phyloP scores from a whole-genome alignment of 371 early-diverging fungal species.

The Saksenaea vasiformis region DNA sequence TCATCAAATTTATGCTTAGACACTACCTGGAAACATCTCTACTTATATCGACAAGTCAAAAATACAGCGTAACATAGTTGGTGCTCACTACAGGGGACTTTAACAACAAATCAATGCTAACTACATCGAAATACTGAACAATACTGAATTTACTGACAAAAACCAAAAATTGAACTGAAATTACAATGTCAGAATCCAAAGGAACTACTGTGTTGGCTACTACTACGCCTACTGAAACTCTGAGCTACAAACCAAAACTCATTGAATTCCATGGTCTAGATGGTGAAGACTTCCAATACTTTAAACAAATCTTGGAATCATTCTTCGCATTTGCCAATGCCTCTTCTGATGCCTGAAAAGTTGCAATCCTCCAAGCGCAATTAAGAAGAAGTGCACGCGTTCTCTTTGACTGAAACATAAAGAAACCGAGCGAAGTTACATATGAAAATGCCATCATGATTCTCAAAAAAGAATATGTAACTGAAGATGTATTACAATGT shows the following conservation, averaged over 20 bases:
- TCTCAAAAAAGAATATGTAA: constrained; percentile 8
- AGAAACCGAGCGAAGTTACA: background rate
- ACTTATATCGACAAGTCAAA: too few relatives aligned
- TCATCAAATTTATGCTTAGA: too few relatives aligned
- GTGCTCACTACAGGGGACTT: too few relatives aligned
- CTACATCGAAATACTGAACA: too few relatives aligned
- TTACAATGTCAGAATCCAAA: too few relatives aligned
- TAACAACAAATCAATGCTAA: too few relatives aligned
- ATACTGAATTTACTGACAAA: too few relatives aligned
- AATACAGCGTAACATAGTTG: too few relatives aligned
- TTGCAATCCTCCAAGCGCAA: constrained; percentile 7
- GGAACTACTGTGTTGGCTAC: too few relatives aligned
- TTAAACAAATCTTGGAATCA: constrained; percentile 7
- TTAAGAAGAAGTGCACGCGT: background rate
- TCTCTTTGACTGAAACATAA: background rate
- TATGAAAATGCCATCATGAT: constrained; percentile 5
- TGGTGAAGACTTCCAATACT: constrained; percentile 18
- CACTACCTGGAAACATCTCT: too few relatives aligned
- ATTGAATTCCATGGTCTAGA: constrained; percentile 14
- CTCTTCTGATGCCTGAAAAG: background rate
- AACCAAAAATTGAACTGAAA: too few relatives aligned
- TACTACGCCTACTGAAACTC: too few relatives aligned
- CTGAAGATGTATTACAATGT: background rate
- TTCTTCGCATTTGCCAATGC: constrained; percentile 5
- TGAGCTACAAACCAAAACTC: background rate